These are phyloP conservation scores for Phytophthora sansomeana DNA, from an alignment of 352 stramenopile genomes.

Conservation along the genomic window DNA sequence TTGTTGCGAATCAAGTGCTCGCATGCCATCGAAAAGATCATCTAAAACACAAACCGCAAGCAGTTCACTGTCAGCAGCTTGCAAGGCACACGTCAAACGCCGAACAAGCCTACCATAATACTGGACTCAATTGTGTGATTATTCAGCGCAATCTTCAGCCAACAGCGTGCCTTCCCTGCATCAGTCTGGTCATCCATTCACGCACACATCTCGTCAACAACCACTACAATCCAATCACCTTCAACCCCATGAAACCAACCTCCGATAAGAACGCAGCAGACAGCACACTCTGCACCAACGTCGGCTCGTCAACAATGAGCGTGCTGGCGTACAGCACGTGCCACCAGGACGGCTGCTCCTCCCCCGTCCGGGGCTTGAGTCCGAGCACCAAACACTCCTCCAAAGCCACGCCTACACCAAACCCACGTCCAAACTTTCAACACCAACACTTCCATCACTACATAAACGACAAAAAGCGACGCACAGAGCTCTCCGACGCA, in stretches of 20 bases:
- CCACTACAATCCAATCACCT: not conserved
- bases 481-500: slow-evolving; percentile 73
- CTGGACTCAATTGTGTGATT: slow-evolving; percentile 83
- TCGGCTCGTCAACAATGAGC: slow-evolving; percentile 77
- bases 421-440: slow-evolving; percentile 2
- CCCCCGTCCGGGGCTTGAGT: slow-evolving; percentile 49
- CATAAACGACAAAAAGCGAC: slow-evolving; percentile 15
- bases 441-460: not conserved
- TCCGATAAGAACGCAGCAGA: slow-evolving; percentile 74
- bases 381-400: slow-evolving; percentile 72
- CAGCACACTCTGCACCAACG: slow-evolving; percentile 71
- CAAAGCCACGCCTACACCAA: slow-evolving; percentile 56
- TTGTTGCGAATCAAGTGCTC: slow-evolving; percentile 77
- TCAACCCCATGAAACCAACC: slow-evolving; percentile 33
- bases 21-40: slow-evolving; percentile 79
- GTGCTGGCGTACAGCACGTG: slow-evolving; percentile 78
- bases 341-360: slow-evolving; percentile 69
- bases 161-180: slow-evolving; percentile 71
- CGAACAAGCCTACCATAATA: slow-evolving; percentile 55
- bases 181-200: slow-evolving; percentile 47
- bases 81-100: not conserved
- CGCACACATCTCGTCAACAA: slow-evolving; percentile 15
- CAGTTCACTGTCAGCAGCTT: slow-evolving; percentile 8
- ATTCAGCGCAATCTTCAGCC: slow-evolving; percentile 85
- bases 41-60: slow-evolving; percentile 41